Conservation (phyloP, 2,329 filamentous ascomycete species). For the Endoconidiophora laricicola region DNA sequence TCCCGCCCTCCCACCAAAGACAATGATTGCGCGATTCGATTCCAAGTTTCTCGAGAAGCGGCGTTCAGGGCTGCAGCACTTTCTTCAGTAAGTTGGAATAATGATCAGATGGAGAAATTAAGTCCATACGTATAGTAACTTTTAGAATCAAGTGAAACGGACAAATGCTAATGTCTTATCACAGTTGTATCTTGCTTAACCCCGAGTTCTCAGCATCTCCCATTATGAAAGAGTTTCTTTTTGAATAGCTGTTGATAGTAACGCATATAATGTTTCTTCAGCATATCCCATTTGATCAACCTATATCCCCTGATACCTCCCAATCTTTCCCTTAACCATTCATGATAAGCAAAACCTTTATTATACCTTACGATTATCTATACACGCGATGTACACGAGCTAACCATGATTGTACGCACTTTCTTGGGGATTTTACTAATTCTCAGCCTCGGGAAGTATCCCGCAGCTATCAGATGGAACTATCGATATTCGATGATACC, state of each 20-base stretch:
- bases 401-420: no score
- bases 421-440: no score
- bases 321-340: no score
- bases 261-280: no score
- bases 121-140: neutral
- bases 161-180: constrained; percentile 1
- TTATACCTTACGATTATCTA: no score
- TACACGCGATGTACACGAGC: no score
- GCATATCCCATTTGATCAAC: no score
- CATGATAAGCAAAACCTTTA: no score
- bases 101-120: neutral
- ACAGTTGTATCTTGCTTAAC: constrained; percentile 75
- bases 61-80: constrained; percentile 71
- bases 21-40: constrained; percentile 70
- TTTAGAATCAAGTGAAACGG: neutral
- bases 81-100: constrained; percentile 56
- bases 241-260: constrained; percentile 22
- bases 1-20: constrained; percentile 82
- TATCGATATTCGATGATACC: no score
- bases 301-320: no score
- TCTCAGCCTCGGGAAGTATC: no score
- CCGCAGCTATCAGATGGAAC: no score
- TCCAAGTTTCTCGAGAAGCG: constrained; percentile 74
- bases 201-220: constrained; percentile 89
- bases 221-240: constrained; percentile 79